phyloP scores from a whole-genome alignment of 176 grass and related monocot genomes.

The Carex parvula region DNA sequence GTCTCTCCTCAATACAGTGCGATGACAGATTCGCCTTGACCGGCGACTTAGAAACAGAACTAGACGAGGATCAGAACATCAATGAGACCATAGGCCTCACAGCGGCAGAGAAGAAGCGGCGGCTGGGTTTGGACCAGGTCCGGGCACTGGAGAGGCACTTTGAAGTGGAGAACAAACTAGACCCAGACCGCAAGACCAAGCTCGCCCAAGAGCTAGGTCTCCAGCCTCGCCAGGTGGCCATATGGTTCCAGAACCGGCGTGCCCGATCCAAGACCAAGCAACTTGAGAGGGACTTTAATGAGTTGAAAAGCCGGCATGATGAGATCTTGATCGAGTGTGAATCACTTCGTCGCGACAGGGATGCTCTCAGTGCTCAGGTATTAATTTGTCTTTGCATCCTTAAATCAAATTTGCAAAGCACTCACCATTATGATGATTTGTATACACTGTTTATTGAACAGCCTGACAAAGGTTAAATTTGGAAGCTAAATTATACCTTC shows the following conservation, averaged over 20 bases:
- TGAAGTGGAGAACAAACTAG: slow-evolving; percentile 72
- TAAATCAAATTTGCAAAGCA: background rate
- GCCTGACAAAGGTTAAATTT: background rate
- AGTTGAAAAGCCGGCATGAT: slow-evolving; percentile 41
- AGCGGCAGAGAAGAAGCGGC: slow-evolving; percentile 50
- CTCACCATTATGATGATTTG: background rate
- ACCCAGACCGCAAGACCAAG: slow-evolving; percentile 52
- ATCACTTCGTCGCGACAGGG: slow-evolving; percentile 48
- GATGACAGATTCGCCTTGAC: background rate
- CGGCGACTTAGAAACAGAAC: background rate
- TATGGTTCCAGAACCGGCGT: slow-evolving; percentile 86
- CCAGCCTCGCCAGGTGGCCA: slow-evolving; percentile 65
- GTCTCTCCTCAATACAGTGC: background rate
- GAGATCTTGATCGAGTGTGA: slow-evolving; percentile 49
- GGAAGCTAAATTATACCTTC: background rate
- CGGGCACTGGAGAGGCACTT: slow-evolving; percentile 54
- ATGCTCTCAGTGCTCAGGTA: slow-evolving; percentile 54
- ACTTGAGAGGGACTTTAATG: slow-evolving; percentile 58
- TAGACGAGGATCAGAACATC: slow-evolving; percentile 24
- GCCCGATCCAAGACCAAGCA: slow-evolving; percentile 70
- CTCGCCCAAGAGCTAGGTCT: slow-evolving; percentile 55
- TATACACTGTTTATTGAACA: background rate
- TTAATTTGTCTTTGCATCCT: background rate
- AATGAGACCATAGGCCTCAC: background rate
- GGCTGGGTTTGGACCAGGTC: slow-evolving; percentile 51